Percentiles rank a stretch among this genome's conserved stretches.
Evolutionary conservation across 1,284 basidiomycete genomes (phyloP).

Genomic region (Puccinia polysora): DNA sequence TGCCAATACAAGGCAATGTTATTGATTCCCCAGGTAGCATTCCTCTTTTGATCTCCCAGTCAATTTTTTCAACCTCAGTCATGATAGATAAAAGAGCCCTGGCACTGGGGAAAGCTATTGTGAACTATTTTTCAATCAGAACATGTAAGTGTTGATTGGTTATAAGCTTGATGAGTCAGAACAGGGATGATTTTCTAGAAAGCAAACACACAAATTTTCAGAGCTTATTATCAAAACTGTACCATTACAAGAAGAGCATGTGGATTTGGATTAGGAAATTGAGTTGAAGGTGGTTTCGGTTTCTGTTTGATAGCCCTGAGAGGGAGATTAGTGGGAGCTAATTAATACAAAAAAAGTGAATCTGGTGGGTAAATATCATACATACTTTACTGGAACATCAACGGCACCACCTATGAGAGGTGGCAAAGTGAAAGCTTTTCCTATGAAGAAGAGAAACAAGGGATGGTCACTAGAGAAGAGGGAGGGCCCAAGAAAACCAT

Average conservation of each 20-base stretch:
- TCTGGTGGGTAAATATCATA: background rate
- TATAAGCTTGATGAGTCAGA: no score
- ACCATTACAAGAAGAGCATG: background rate
- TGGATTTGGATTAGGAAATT: no score
- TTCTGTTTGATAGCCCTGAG: no score
- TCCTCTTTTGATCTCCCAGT: background rate
- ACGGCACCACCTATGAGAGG: background rate
- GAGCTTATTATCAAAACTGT: background rate
- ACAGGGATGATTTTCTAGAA: no score
- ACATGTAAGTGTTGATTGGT: no score
- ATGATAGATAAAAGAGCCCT: background rate
- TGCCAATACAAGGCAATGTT: background rate
- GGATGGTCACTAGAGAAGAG: background rate
- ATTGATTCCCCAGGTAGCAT: background rate
- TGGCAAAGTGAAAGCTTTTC: slow-evolving; percentile 44
- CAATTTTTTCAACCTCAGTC: background rate
- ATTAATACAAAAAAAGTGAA: no score
- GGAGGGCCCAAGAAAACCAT: background rate
- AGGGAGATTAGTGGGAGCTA: no score
- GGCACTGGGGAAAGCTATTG: background rate
- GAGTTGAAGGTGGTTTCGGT: no score
- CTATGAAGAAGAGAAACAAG: slow-evolving; percentile 47
- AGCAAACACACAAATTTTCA: background rate
- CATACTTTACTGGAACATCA: slow-evolving; percentile 12
- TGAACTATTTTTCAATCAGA: no score